Conservation (phyloP, 2,329 filamentous ascomycete genomes). For the Fusarium chuoi region DNA sequence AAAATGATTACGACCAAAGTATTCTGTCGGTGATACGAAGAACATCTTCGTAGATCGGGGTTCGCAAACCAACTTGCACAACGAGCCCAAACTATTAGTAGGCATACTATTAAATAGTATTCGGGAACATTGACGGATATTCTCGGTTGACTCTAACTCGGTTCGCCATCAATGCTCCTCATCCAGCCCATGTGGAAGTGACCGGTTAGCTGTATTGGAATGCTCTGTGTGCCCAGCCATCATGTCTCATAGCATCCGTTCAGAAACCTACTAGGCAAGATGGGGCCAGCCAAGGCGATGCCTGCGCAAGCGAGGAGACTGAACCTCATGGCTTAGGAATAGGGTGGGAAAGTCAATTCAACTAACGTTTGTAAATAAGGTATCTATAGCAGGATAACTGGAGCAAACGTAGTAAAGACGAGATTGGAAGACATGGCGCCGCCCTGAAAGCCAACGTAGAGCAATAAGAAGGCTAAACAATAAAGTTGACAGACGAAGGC, state of each 20-base stretch:
- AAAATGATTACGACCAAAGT: background rate
- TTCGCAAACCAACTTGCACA: too few relatives aligned
- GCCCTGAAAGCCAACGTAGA: background rate
- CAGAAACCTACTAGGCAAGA: background rate
- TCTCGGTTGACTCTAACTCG: background rate
- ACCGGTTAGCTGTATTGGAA: background rate
- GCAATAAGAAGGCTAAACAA: background rate
- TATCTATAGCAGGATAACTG: background rate
- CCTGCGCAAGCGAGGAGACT: background rate
- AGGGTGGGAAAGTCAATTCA: too few relatives aligned
- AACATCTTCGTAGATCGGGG: background rate
- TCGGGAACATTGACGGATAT: fast-evolving
- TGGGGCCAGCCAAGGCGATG: background rate
- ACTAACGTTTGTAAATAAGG: background rate
- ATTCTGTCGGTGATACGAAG: background rate
- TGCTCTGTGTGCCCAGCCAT: background rate
- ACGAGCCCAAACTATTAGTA: background rate
- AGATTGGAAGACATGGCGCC: background rate
- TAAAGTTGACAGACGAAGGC: background rate
- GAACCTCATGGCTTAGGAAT: too few relatives aligned
- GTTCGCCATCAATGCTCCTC: background rate
- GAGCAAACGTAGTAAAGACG: background rate
- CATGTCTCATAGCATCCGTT: background rate
- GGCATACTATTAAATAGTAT: background rate
- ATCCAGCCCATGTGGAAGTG: background rate